phyloP scores from a whole-genome alignment of 805 yeast species.

The Starmerella gropengiesseri region DNA sequence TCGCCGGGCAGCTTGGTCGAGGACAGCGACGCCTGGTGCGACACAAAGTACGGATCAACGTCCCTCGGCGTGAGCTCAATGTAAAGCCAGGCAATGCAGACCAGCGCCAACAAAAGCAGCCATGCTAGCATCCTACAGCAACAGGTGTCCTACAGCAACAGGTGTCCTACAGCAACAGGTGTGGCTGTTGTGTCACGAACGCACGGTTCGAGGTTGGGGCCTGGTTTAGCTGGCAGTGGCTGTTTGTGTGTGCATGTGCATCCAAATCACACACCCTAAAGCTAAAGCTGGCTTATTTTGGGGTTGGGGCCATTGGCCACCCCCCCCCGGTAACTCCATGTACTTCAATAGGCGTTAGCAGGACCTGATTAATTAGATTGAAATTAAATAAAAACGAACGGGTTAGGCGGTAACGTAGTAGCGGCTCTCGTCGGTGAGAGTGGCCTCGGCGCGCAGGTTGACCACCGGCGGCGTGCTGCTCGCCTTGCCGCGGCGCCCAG shows the following conservation, averaged over 20 bases:
- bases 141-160: too few relatives aligned
- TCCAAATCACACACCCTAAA: too few relatives aligned
- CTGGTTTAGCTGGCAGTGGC: background rate
- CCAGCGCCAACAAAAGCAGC: conserved; percentile 14
- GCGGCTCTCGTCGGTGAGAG: conserved; percentile 11
- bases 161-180: too few relatives aligned
- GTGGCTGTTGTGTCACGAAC: too few relatives aligned
- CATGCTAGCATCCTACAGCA: conserved; percentile 20
- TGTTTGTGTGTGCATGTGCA: too few relatives aligned
- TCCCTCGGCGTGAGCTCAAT: conserved; percentile 27
- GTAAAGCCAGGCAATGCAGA: conserved; percentile 20
- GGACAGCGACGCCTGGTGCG: conserved; percentile 53
- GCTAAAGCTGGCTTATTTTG: too few relatives aligned
- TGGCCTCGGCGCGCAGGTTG: conserved; percentile 18
- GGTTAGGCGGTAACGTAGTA: conserved; percentile 13
- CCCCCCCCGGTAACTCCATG: too few relatives aligned
- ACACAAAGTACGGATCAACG: conserved; percentile 29
- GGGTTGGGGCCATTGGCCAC: too few relatives aligned
- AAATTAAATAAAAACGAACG: too few relatives aligned
- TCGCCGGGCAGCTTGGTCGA: conserved; percentile 56
- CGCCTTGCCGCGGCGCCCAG: background rate
- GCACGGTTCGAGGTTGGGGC: background rate
- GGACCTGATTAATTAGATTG: too few relatives aligned
- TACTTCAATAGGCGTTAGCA: too few relatives aligned
- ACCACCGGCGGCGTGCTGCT: conserved; percentile 10